Evolutionary conservation across 2,329 filamentous ascomycete species (phyloP).

Genomic region (Coniochaeta sp.): DNA sequence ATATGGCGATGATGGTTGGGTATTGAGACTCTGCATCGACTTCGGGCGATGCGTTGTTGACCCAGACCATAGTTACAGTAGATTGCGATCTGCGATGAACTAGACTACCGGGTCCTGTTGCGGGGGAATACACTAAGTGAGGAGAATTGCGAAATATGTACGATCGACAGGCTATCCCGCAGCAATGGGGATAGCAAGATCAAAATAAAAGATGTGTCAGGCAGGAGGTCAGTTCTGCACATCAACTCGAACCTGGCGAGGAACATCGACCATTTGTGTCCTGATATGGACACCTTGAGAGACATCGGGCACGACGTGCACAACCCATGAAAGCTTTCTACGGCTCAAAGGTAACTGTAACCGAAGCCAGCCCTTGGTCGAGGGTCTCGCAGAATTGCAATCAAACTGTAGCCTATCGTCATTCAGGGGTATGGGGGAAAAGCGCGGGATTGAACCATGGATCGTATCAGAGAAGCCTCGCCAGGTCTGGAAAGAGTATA

Average conservation of each 20-base stretch:
- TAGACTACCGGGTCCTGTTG: not conserved
- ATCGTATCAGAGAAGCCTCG: too few relatives aligned
- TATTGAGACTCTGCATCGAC: constrained; percentile 39
- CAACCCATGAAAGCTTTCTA: too few relatives aligned
- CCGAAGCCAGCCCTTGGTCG: too few relatives aligned
- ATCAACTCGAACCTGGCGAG: not conserved
- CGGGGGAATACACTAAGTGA: not conserved
- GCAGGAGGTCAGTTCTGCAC: not conserved
- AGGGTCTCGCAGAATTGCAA: too few relatives aligned
- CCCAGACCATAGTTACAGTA: constrained; percentile 36
- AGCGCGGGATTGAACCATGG: not conserved
- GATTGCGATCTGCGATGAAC: not conserved
- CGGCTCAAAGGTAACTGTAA: too few relatives aligned
- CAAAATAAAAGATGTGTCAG: not conserved
- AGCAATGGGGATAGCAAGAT: not conserved
- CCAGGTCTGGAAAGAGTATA: too few relatives aligned
- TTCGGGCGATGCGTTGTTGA: constrained; percentile 38
- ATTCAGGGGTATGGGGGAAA: not conserved
- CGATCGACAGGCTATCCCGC: not conserved
- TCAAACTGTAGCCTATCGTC: too few relatives aligned
- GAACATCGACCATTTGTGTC: too few relatives aligned
- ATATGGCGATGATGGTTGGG: constrained; percentile 39
- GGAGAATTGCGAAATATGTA: not conserved
- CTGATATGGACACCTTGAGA: too few relatives aligned
- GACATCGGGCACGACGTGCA: too few relatives aligned